Percentiles rank a stretch among this genome's conserved stretches.
phyloP scores from a whole-genome alignment of 2,329 filamentous ascomycete species.

The Talaromyces rugulosus region DNA sequence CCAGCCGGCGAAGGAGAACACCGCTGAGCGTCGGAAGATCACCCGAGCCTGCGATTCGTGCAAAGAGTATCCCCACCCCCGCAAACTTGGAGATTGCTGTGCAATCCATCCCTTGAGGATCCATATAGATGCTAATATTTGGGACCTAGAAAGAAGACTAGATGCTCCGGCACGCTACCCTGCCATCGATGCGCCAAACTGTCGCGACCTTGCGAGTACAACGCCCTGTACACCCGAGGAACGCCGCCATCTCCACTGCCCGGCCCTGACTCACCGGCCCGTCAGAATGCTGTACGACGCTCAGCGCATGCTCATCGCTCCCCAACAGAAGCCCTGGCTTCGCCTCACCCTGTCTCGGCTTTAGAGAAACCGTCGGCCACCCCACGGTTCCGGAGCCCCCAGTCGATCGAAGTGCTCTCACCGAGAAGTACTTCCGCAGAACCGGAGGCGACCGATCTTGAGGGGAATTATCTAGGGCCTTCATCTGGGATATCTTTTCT shows the following conservation, averaged over 20 bases:
- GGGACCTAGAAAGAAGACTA: slow-evolving; percentile 28
- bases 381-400: background rate
- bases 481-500: slow-evolving; percentile 54
- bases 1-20: slow-evolving; percentile 15
- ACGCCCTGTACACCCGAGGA: slow-evolving; percentile 33
- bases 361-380: background rate
- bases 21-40: slow-evolving; percentile 30
- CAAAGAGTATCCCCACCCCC: slow-evolving; percentile 21
- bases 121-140: slow-evolving; percentile 6
- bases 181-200: slow-evolving; percentile 31
- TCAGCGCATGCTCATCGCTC: background rate
- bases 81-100: background rate
- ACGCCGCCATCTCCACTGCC: slow-evolving; percentile 31
- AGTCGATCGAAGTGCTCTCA: slow-evolving; percentile 16
- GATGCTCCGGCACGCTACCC: slow-evolving; percentile 34
- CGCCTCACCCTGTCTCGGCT: background rate
- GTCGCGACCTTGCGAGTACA: slow-evolving; percentile 31
- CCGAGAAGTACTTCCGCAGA: slow-evolving; percentile 40
- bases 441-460: slow-evolving; percentile 46
- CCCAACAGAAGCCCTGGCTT: background rate
- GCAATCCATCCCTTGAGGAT: background rate
- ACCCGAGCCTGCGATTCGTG: slow-evolving; percentile 36
- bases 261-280: slow-evolving; percentile 16
- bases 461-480: slow-evolving; percentile 54
- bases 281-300: slow-evolving; percentile 10